Conservation (phyloP, 345 rosid species). For the Pistacia atlantica region DNA sequence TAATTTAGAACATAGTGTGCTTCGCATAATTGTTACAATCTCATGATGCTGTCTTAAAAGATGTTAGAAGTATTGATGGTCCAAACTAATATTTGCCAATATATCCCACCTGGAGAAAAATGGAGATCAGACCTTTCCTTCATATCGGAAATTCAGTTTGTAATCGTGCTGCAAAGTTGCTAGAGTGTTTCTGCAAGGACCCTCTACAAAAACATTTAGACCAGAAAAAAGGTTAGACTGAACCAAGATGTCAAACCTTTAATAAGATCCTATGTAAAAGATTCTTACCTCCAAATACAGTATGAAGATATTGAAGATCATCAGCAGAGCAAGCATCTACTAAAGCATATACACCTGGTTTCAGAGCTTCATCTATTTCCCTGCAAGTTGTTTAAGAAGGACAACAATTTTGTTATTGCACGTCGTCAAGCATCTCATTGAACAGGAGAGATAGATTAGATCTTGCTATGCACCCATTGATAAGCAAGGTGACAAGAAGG, state of each 20-base stretch:
- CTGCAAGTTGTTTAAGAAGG: slow-evolving; percentile 41
- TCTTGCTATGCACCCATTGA: neutral
- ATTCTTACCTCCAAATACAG: slow-evolving; percentile 76
- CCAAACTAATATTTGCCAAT: neutral
- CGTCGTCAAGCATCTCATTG: neutral
- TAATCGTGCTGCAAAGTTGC: slow-evolving; percentile 75
- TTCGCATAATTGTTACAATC: neutral
- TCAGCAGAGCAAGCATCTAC: slow-evolving; percentile 78
- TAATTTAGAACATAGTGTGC: neutral
- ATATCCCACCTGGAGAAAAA: slow-evolving; percentile 9
- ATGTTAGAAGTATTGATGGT: neutral
- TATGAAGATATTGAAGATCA: slow-evolving; percentile 87
- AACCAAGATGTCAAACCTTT: neutral
- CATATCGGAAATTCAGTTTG: slow-evolving; percentile 74
- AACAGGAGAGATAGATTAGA: neutral
- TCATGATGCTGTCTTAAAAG: neutral
- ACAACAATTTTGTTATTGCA: slow-evolving; percentile 8
- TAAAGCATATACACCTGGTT: slow-evolving; percentile 86
- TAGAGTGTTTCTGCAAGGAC: slow-evolving; percentile 84
- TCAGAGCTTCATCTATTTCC: slow-evolving; percentile 88
- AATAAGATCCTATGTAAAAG: neutral
- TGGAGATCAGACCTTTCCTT: slow-evolving; percentile 73
- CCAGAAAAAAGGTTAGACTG: slow-evolving; percentile 9
- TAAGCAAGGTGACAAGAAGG: neutral
- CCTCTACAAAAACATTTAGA: slow-evolving; percentile 61